Conservation (phyloP, 2,329 filamentous ascomycete genomes). For the Fusarium caatingaense region DNA sequence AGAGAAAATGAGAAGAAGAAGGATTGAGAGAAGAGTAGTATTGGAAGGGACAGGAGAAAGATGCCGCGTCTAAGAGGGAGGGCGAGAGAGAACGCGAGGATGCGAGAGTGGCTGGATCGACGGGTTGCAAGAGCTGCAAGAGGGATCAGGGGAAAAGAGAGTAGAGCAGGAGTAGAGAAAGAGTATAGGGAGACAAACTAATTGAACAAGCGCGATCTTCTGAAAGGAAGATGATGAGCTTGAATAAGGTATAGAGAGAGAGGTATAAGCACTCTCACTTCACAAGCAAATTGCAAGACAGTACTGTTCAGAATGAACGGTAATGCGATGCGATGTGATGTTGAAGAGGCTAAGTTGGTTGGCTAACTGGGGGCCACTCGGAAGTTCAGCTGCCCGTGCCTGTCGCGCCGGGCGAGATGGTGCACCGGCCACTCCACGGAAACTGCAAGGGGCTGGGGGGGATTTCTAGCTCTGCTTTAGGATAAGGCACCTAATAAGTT, state of each 20-base stretch:
- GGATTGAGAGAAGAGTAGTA: slow-evolving; percentile 16
- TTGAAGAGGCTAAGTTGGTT: slow-evolving; percentile 48
- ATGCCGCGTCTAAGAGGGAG: slow-evolving; percentile 33
- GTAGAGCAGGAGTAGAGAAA: slow-evolving; percentile 39
- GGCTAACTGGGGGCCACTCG: slow-evolving; percentile 29
- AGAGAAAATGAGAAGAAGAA: slow-evolving; percentile 28
- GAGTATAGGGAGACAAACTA: slow-evolving; percentile 51
- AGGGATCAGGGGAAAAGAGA: slow-evolving; percentile 35
- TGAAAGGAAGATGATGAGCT: slow-evolving; percentile 38
- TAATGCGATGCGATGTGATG: slow-evolving; percentile 39
- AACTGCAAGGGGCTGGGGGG: neutral
- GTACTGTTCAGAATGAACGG: slow-evolving; percentile 23
- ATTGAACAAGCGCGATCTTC: slow-evolving; percentile 47
- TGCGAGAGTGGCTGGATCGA: slow-evolving; percentile 42
- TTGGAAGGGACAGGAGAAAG: slow-evolving; percentile 16
- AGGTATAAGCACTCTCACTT: slow-evolving; percentile 42
- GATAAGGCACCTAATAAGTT: slow-evolving; percentile 19
- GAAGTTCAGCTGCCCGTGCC: slow-evolving; percentile 34
- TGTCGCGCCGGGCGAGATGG: slow-evolving; percentile 31
- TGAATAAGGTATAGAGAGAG: slow-evolving; percentile 23
- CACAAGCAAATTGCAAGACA: slow-evolving; percentile 18
- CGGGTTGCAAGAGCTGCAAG: slow-evolving; percentile 34
- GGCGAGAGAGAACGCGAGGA: slow-evolving; percentile 43
- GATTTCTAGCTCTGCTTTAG: slow-evolving; percentile 23
- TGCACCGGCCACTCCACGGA: slow-evolving; percentile 19